Percentiles rank a stretch among this genome's conserved stretches.
Conservation (phyloP, 2,329 filamentous ascomycete genomes). For the Helminthosporium solani region DNA sequence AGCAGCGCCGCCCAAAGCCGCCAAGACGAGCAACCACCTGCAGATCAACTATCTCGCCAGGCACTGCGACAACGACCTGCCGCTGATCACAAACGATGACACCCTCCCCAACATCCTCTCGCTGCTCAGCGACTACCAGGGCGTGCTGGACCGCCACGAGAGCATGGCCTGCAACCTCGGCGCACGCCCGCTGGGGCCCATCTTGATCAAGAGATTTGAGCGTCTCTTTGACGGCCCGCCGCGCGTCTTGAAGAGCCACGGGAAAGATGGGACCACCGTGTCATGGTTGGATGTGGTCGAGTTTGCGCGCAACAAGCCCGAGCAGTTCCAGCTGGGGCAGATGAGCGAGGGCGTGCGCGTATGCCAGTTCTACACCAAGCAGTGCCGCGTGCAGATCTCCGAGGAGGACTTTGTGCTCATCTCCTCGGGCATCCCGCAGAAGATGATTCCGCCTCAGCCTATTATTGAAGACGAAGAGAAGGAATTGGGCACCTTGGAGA, state of each 20-base stretch:
- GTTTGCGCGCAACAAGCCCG: slow-evolving; percentile 77
- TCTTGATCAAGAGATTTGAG: slow-evolving; percentile 82
- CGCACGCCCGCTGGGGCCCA: slow-evolving; percentile 77
- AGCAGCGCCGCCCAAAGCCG: slow-evolving; percentile 50
- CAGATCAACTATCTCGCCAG: slow-evolving; percentile 69
- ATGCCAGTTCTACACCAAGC: slow-evolving; percentile 81
- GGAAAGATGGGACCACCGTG: slow-evolving; percentile 62
- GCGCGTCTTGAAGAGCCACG: slow-evolving; percentile 62
- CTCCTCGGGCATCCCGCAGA: slow-evolving; percentile 77
- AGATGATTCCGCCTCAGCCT: slow-evolving; percentile 76
- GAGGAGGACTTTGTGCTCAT: slow-evolving; percentile 88
- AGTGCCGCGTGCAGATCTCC: slow-evolving; percentile 77
- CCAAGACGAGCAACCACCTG: slow-evolving; percentile 60
- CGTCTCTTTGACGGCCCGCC: slow-evolving; percentile 82
- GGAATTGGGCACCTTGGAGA: slow-evolving; percentile 79
- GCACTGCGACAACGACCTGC: slow-evolving; percentile 62
- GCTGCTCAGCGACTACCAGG: slow-evolving; percentile 79
- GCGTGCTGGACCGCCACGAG: slow-evolving; percentile 79
- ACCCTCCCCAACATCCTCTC: slow-evolving; percentile 71
- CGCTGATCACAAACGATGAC: slow-evolving; percentile 64
- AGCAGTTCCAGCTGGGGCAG: slow-evolving; percentile 72
- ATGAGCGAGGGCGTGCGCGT: slow-evolving; percentile 67
- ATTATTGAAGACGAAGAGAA: slow-evolving; percentile 84
- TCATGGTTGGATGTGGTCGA: slow-evolving; percentile 85
- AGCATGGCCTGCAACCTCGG: slow-evolving; percentile 83